These are phyloP conservation scores for Pichia cactophila DNA, from an alignment of 1,139 yeast species.

Conservation along the genomic window DNA sequence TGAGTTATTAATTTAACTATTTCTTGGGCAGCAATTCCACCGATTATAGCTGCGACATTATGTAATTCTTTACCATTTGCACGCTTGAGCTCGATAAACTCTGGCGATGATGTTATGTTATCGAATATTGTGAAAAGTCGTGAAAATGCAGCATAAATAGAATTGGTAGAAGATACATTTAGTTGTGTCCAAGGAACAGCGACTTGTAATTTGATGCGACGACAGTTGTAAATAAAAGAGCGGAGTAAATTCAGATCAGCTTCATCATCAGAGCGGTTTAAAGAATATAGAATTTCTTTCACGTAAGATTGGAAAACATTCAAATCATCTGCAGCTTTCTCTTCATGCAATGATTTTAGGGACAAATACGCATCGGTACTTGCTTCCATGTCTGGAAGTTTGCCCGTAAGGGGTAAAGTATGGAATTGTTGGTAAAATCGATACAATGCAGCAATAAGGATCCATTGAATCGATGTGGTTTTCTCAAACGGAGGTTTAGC, in stretches of 20 bases:
- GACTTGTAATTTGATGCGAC: background rate
- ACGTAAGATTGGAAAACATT: background rate
- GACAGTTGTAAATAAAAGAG: background rate
- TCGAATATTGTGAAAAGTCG: background rate
- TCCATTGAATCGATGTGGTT: constrained; percentile 35
- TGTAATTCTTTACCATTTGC: constrained; percentile 36
- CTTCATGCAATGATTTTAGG: constrained; percentile 50
- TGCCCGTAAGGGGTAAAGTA: constrained; percentile 64
- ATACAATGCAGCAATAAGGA: constrained; percentile 48
- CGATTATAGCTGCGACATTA: constrained; percentile 51
- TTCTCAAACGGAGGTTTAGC: background rate
- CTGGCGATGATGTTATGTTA: background rate
- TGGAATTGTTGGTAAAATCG: constrained; percentile 37
- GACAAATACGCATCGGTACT: constrained; percentile 55
- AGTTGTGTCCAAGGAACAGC: background rate
- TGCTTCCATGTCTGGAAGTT: constrained; percentile 84
- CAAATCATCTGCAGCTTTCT: constrained; percentile 28
- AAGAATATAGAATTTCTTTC: background rate
- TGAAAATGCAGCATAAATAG: background rate
- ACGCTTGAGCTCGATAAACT: constrained; percentile 29
- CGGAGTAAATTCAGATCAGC: background rate
- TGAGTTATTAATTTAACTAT: constrained; percentile 56
- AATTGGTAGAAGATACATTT: background rate
- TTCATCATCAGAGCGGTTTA: background rate
- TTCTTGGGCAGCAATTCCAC: constrained; percentile 78